phyloP scores from a whole-genome alignment of 805 yeast genomes.

The Starmerella bombi region DNA sequence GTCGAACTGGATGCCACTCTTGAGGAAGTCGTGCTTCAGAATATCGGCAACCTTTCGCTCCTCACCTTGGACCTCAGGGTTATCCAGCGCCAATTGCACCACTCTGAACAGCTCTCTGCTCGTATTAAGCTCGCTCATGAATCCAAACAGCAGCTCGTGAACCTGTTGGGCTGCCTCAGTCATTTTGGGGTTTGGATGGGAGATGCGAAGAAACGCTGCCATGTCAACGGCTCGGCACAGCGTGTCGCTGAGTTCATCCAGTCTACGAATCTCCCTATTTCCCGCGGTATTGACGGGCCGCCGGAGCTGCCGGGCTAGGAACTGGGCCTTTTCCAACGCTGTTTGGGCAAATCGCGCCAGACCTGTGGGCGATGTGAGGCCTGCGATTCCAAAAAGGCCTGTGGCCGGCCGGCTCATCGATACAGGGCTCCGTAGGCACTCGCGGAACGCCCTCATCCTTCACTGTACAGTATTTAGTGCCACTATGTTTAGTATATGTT shows the following conservation, averaged over 20 bases:
- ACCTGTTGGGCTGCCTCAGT: constrained; percentile 72
- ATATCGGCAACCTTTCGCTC: constrained; percentile 73
- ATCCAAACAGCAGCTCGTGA: constrained; percentile 80
- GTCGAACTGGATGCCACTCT: constrained; percentile 76
- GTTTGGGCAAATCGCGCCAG: constrained; percentile 49
- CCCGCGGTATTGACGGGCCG: constrained; percentile 29
- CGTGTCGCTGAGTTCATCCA: constrained; percentile 78
- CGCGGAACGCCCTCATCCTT: constrained; percentile 12
- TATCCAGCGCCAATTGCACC: constrained; percentile 26
- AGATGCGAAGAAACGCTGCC: constrained; percentile 80
- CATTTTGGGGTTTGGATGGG: constrained; percentile 65
- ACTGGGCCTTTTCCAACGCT: constrained; percentile 54
- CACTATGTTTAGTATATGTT: not conserved
- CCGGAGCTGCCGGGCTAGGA: constrained; percentile 45
- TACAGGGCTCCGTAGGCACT: constrained; percentile 21
- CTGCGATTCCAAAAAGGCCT: constrained; percentile 68
- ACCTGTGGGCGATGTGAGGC: constrained; percentile 57
- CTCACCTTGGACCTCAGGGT: constrained; percentile 45
- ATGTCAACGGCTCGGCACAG: constrained; percentile 87
- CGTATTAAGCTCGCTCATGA: constrained; percentile 85
- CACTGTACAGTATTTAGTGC: too few relatives aligned
- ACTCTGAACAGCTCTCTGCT: constrained; percentile 55
- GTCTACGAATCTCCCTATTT: constrained; percentile 41
- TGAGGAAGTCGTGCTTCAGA: constrained; percentile 69
- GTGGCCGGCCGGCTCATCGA: constrained; percentile 4